Evolutionary conservation across 2,329 filamentous ascomycete genomes (phyloP).

Genomic region (Fusarium coffeatum): DNA sequence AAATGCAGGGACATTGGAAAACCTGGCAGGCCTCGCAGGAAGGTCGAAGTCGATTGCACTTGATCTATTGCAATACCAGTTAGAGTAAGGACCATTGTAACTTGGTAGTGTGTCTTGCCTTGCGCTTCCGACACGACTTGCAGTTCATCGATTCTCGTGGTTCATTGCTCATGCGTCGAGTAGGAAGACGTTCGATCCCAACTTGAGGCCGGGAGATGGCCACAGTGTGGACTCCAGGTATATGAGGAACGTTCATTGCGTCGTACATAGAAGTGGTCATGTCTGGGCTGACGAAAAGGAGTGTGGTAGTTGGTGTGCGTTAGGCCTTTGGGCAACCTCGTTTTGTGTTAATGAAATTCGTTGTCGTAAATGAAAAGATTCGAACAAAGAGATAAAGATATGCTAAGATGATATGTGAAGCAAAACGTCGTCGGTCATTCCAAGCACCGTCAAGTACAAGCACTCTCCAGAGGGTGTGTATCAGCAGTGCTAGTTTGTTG

Average conservation of each 20-base stretch:
- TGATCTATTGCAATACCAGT: conserved; percentile 71
- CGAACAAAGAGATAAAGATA: background rate
- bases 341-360: background rate
- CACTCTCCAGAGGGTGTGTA: conserved; percentile 17
- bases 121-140: conserved; percentile 92
- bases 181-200: conserved; percentile 81
- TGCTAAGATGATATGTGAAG: conserved; percentile 1
- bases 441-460: conserved; percentile 19
- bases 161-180: conserved; percentile 77
- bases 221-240: conserved; percentile 59
- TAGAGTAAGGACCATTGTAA: conserved; percentile 3
- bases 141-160: conserved; percentile 94
- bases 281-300: conserved; percentile 32
- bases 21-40: conserved; percentile 90
- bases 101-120: conserved; percentile 66
- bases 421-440: conserved; percentile 20
- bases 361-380: conserved; percentile 1
- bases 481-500: conserved; percentile 12
- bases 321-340: background rate
- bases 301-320: background rate
- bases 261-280: conserved; percentile 57
- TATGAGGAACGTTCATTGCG: conserved; percentile 57
- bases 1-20: conserved; percentile 88
- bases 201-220: conserved; percentile 80
- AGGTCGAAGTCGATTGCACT: conserved; percentile 87